Base-by-base conservation (phyloP, 73 alveolate genomes). In the Paramecium biaurelia region DNA sequence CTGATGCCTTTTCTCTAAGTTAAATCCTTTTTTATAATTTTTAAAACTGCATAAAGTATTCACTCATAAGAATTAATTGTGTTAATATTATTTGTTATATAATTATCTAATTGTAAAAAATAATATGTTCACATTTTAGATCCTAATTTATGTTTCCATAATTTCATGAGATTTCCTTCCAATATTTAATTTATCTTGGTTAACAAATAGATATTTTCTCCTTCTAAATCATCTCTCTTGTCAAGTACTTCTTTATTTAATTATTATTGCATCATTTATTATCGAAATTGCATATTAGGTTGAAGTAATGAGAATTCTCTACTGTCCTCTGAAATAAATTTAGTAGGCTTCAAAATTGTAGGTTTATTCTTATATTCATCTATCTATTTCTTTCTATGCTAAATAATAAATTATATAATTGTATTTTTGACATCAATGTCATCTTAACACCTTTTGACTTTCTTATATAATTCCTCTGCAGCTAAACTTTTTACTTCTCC, bases 141-240 rank as follows among this genome's bases (percentile, higher is more conserved):
- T 41, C 85, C 93, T 59, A 63, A 70, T 45, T 67, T 70, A 47
- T 59, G 47, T 70, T 88, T 88, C 93, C 93, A 88, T 26, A 70
- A 21, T 15, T 88, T 88, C 93, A 88, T 70, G 12, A 88, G 68
- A 70, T 88, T 70, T 24, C 93, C 93, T 23, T 88, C 76, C 11
- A 88, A 18, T 11, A 70, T 70, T 88, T 88, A 45, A 26, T 57
- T 88, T 1, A 88, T 79, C 47, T 88, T 88, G 2, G 92, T 88
- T 15, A 88, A 26, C 1, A 88, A 34, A 70, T 88, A 88, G 0
- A 70, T 82, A 21, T 88, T 70, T 37, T 82, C 89, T 11, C 42
- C 92, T 88, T 88, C 93, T 1, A 88, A 82, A 43, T 88, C 86
- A 24, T 76, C 93, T 26, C 90, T 88, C 3, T 67, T 58, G 12